A percentile compares a stretch with the other conserved stretches of the same genome.
These are phyloP conservation scores for Neonothopanus nambi DNA, from an alignment of 1,284 basidiomycete genomes.

Conservation along the genomic window DNA sequence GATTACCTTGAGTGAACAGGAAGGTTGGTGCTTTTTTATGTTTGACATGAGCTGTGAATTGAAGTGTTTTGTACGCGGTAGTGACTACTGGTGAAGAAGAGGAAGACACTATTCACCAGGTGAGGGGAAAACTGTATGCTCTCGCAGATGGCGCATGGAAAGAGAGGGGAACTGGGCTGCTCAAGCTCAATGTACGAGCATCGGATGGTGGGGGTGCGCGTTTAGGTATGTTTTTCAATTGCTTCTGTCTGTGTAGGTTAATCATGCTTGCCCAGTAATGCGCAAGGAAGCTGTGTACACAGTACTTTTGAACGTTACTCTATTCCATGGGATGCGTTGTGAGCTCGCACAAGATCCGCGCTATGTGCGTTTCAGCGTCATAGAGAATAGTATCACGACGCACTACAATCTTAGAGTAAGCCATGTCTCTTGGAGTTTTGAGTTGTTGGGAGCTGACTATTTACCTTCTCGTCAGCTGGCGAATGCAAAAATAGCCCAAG, in stretches of 20 bases:
- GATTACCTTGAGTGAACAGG: slow-evolving; percentile 62
- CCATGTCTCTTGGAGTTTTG: slow-evolving; percentile 14
- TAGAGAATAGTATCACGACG: slow-evolving; percentile 62
- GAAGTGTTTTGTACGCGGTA: slow-evolving; percentile 31
- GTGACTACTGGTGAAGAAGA: slow-evolving; percentile 92
- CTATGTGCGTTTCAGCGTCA: slow-evolving; percentile 77
- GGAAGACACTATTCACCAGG: slow-evolving; percentile 82
- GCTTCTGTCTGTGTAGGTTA: slow-evolving; percentile 1
- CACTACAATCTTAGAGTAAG: slow-evolving; percentile 81
- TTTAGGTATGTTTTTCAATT: slow-evolving; percentile 52
- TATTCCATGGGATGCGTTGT: slow-evolving; percentile 88
- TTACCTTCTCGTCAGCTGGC: slow-evolving; percentile 41
- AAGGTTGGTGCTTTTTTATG: slow-evolving; percentile 48
- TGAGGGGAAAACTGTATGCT: slow-evolving; percentile 83
- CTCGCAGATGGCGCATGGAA: slow-evolving; percentile 79
- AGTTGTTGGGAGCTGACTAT: slow-evolving; percentile 6
- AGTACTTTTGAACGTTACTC: slow-evolving; percentile 80
- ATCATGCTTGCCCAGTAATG: slow-evolving; percentile 69
- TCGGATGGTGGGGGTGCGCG: slow-evolving; percentile 72
- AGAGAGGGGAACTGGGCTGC: slow-evolving; percentile 82
- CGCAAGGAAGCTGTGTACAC: slow-evolving; percentile 90
- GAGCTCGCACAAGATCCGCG: slow-evolving; percentile 76
- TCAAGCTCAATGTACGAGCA: slow-evolving; percentile 80
- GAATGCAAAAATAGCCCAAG: slow-evolving; percentile 61
- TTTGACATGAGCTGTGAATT: slow-evolving; percentile 9